A percentile compares a stretch with the other conserved stretches of the same genome.
phyloP scores from a whole-genome alignment of 2,329 filamentous ascomycete genomes.

The Fusarium cyanostomum region DNA sequence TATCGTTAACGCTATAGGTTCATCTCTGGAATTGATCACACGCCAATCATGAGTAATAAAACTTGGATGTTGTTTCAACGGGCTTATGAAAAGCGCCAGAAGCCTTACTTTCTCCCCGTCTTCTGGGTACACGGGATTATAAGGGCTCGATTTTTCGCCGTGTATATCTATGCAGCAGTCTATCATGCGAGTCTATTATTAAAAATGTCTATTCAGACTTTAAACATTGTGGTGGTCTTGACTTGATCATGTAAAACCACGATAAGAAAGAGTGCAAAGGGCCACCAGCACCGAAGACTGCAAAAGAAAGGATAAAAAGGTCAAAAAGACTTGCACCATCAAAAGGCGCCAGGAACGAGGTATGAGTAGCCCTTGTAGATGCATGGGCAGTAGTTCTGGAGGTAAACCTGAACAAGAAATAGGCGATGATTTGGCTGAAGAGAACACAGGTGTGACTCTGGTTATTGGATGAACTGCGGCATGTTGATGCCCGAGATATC shows the following conservation, averaged over 20 bases:
- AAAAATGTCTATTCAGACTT: no score
- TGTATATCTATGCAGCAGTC: no score
- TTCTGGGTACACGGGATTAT: no score
- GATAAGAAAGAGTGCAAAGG: slow-evolving; percentile 55
- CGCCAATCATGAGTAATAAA: no score
- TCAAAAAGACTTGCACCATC: slow-evolving; percentile 60
- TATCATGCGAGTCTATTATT: no score
- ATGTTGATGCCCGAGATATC: slow-evolving; percentile 58
- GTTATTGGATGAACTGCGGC: slow-evolving; percentile 65
- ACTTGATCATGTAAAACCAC: slow-evolving; percentile 52
- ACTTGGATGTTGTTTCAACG: no score
- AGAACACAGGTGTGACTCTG: slow-evolving; percentile 64
- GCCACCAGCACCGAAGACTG: slow-evolving; percentile 63
- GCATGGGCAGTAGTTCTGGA: slow-evolving; percentile 61
- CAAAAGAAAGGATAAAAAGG: slow-evolving; percentile 64
- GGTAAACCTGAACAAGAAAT: slow-evolving; percentile 62
- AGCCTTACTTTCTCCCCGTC: no score
- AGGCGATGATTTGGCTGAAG: slow-evolving; percentile 55
- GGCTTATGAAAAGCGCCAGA: no score
- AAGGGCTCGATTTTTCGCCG: no score
- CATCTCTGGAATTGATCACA: no score
- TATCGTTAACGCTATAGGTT: no score
- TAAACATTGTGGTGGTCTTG: no score
- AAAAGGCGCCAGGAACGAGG: slow-evolving; percentile 61
- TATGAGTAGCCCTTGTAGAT: slow-evolving; percentile 65